Percentiles rank a stretch among this genome's conserved stretches.
Conservation (phyloP, 2,329 filamentous ascomycete genomes). For the Beauveria pseudobassiana region DNA sequence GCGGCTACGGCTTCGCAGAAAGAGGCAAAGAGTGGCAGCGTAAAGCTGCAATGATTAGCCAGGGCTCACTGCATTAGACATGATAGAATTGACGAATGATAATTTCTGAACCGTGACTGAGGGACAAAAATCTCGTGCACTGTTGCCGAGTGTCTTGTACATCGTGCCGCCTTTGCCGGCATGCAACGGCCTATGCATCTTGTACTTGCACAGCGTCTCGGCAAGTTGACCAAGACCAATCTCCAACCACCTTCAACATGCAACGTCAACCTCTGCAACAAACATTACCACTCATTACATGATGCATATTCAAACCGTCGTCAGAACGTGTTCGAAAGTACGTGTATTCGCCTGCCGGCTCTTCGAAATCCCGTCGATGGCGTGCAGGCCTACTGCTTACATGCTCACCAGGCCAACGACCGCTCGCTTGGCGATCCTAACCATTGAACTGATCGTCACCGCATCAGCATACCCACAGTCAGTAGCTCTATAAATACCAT, state of each 20-base stretch:
- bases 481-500: too few relatives aligned
- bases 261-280: not conserved
- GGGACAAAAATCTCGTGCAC: too few relatives aligned
- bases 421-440: not conserved
- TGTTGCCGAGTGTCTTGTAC: too few relatives aligned
- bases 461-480: not conserved
- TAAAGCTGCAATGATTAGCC: not conserved
- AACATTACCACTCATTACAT: not conserved
- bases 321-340: not conserved
- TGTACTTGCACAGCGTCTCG: not conserved
- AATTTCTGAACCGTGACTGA: too few relatives aligned
- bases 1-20: conserved; percentile 8
- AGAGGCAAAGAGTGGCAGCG: not conserved
- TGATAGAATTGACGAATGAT: too few relatives aligned
- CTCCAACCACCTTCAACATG: not conserved
- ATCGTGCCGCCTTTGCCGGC: too few relatives aligned
- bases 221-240: not conserved
- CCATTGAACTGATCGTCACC: not conserved
- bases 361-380: not conserved
- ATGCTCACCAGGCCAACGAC: not conserved
- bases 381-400: not conserved
- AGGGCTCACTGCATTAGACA: too few relatives aligned
- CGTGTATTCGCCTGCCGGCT: not conserved
- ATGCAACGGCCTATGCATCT: too few relatives aligned
- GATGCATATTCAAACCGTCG: not conserved